Base-by-base conservation (phyloP, 345 rosid genomes). In the Populus nigra region DNA sequence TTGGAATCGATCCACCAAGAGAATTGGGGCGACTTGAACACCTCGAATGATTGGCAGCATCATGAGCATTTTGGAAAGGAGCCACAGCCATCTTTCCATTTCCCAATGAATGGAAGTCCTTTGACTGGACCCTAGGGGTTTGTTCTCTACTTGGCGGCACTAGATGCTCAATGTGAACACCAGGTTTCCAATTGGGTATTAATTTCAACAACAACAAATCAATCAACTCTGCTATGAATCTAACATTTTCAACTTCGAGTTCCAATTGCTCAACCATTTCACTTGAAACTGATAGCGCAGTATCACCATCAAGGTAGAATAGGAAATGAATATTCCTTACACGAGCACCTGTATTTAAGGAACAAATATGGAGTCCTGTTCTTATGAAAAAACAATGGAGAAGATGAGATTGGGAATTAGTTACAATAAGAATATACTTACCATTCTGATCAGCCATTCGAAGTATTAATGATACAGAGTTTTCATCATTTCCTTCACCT, bases 201-300 rank as follows among this genome's bases (percentile, higher is more conserved):
- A 76, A 23, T 23, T 76, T 76, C 47, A 72, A 17, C 38, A 80
- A 38, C 73, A 71, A 65, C 49, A 65, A 65, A 68, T 80, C 83
- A 11, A 80, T 80, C 57, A 80, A 27, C 36, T 76, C 77, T 35
- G 80, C 77, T 25, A 76, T 80, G 31, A 72, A 66, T 47, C 18
- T 39, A 31, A 76, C 47, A 29, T 80, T 72, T 72, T 80, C 62
- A 72, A 39, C 69, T 29, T 72, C 63, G 5, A 80, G 18, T 12
- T 76, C 77, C 43, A 80, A 53, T 43, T 76, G 79, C 68, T 71
- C 80, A 16, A 80, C 80, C 83, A 76, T 80, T 76, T 80, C 83
- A 17, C 49, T 76, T 72, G 83, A 72, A 71, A 80, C 76, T 12
- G 65, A 71, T 3, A 55, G 47, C 20, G 83, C 72, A 55, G 77